Base-by-base conservation (phyloP, 345 rosid genomes). In the Brassica juncea region DNA sequence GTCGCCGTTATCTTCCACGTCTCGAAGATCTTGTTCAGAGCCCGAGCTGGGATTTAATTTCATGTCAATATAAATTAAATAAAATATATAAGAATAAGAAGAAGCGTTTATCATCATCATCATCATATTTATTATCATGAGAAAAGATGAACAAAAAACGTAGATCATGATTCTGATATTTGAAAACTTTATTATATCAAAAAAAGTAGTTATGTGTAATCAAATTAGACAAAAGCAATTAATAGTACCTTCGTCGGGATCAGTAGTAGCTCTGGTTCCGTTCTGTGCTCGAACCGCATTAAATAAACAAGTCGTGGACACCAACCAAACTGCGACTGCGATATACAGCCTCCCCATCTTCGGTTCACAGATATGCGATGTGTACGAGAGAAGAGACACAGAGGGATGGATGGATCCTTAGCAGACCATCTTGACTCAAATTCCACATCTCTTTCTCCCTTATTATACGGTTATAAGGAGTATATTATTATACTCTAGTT, bases 21-120 rank as follows among this genome's bases (percentile, higher is more conserved):
- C 8, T 72, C 32, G 28, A 87, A 90, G 5, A 90, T 85, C 19
- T 82, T 75, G 72, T 90, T 88, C 81, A 90, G 69, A 1, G 84
- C 84, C 34, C 83, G 63, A 19, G 80, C 89, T 49, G 57, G 3
- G 9, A 42, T 44, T 11, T 11, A 44, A 44, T 14, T 49, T 49
- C 55, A 39, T 5, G 7, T 32, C 7, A 32, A 32, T 32, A 32
- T 32, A 32, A 37, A 37, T 27, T 27, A 27, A 27, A 27, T 27
- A 27, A 27, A 2, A 27, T 27, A 27, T 4, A 27, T 27, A 27
- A 34, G 32, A 31, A 31, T 31, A 31, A 3, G 32, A 31, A 31
- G 32, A 31, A 19, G 21, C 21, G 21, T 19, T 19, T 19, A 19
- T 19, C 21, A 19, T 19, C 21, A 19, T 19, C 21, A 19, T 19